Base-by-base conservation (phyloP, 2,329 filamentous ascomycete genomes). In the Acarospora socialis region DNA sequence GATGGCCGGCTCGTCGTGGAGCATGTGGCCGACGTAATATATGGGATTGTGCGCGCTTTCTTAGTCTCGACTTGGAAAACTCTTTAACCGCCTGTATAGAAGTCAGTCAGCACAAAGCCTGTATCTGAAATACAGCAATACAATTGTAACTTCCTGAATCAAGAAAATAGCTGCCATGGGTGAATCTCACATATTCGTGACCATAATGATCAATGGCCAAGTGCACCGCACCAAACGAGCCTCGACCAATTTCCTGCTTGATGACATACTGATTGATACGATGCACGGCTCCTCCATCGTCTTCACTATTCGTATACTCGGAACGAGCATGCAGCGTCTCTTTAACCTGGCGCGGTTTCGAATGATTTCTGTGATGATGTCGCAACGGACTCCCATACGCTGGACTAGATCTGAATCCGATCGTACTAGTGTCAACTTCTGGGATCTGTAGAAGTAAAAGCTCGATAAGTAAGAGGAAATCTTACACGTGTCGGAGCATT, bases 221-320 rank as follows among this genome's bases (percentile, higher is more conserved):
- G 57, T 95, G 84, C 9, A 98, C 90, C 7, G 86, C 79, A 5
- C 90, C 90, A 53, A 92, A 98, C 0, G 87, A 95, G 12, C 90
- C 90, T 42, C 84, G 70, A n/a, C 90, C 90, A 46, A 98, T 94
- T 63, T 95, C 87, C 53, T 92, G 80, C 54, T 80, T 77, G 49
- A 98, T 90, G 36, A 79, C 67, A 54, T 95, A 98, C 58, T 95
- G 87, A 54, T 95, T 95, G 60, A 95, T 87, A 36, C 75, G 72
- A 50, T 92, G 82, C 50, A 92, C 75, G 3, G 79, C 75, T 30
- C 66, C 70, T 16, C 84, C 84, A 49, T 93, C 83, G 43, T 77
- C 66, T 45, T 87, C 78, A 52, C 84, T 86, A 47, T 77, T 90
- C 39, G 72, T 77, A 55, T 92, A 92, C 51, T 90, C 76, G 18